These are phyloP conservation scores for Anthoceros angustus DNA, from an alignment of 225 moss, liverwort and hornwort genomes.

Conservation along the genomic window DNA sequence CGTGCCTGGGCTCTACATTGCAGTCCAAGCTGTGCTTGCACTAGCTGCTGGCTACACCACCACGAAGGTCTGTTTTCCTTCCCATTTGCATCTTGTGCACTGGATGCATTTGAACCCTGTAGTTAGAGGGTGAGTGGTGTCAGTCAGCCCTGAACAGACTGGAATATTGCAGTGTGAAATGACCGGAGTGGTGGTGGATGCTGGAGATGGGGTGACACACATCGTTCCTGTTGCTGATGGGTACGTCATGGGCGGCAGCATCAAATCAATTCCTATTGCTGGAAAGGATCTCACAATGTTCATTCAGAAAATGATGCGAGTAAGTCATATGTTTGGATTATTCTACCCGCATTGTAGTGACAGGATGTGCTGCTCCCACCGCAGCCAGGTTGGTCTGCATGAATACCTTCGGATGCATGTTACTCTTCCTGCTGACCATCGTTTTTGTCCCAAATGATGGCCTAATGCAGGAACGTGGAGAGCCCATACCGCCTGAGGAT, in stretches of 20 bases:
- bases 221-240: slow-evolving; percentile 88
- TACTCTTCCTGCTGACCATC: neutral
- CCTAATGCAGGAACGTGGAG: slow-evolving; percentile 54
- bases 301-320: neutral
- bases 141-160: too few relatives aligned
- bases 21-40: slow-evolving; percentile 80
- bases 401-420: too few relatives aligned
- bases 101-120: neutral
- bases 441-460: neutral
- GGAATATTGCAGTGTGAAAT: slow-evolving; percentile 56
- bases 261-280: slow-evolving; percentile 76
- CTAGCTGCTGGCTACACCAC: slow-evolving; percentile 90
- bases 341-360: too few relatives aligned
- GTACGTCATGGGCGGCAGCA: slow-evolving; percentile 92
- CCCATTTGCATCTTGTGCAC: too few relatives aligned
- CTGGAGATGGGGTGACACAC: slow-evolving; percentile 92
- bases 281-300: slow-evolving; percentile 1
- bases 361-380: neutral
- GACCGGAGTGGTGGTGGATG: slow-evolving; percentile 96
- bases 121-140: neutral
- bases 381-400: neutral
- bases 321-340: neutral
- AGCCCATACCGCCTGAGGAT: slow-evolving; percentile 75
- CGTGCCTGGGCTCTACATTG: slow-evolving; percentile 82
- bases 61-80: slow-evolving; percentile 41